Base-by-base conservation (phyloP, 73 alveolate species). In the Uronychia setigera region DNA sequence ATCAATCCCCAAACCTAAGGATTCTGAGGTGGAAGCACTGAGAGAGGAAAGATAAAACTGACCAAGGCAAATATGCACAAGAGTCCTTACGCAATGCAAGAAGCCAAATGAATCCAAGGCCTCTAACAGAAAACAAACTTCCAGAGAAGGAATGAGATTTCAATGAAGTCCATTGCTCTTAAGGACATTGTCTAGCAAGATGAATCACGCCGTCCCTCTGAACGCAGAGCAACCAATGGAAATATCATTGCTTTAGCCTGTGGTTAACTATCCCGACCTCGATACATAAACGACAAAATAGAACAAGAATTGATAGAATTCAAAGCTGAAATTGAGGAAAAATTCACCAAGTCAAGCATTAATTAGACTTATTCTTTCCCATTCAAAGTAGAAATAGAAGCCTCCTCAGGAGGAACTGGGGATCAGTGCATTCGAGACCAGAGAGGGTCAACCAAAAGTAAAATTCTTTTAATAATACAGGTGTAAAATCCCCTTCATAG, bases 271-370 rank as follows among this genome's bases (percentile, higher is more conserved):
- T 11, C 67, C 19, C 5, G 67, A 46, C 67, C 67, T 11, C 19
- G 79, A 11, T 25, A 80, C 31, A 80, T 80, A 1, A 80, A 80
- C 58, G 58, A 34, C 14, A 58, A 30, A 9, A 80, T 80, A 9
- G 86, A 80, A 28, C 58, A 58, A 30, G 86, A 80, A 58, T 76
- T 80, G 1, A 59, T 46, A 9, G 86, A 80, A 5, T 80, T 80
- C 77, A 80, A 33, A 76, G 33, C 35, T 1, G 86, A 80, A 80
- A 80, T 33, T 31, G 86, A 80, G 33, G 58, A 1, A 11, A 80
- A 80, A 30, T 80, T 80, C 57, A 30, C 27, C 28, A 80, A 80
- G 46, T 80, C 86, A 1, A 13, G n/a, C 19, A 80, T 80, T 77
- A 80, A 80, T 28, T 28, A 57, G 58, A 28, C 34, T 9, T 80